Evolutionary conservation across 257 asterid genomes (phyloP), one percentile per base, ranked within the genome.

Genomic region (Lavandula angustifolia): DNA sequence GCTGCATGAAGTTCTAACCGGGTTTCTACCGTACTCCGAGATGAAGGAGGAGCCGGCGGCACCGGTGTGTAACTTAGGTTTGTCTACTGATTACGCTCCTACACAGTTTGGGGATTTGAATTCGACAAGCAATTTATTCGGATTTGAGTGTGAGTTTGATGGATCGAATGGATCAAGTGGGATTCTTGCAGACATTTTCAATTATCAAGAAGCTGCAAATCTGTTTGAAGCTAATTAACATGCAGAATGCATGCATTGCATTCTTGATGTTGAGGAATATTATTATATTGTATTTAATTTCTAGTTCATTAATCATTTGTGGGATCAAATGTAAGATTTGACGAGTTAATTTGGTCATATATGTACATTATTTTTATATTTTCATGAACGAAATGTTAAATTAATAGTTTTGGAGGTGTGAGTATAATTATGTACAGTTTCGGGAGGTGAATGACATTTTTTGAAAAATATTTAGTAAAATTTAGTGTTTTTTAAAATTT

Each of bases 1-100:
- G 34, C 64, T 80, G 29, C 85, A 80, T 29, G 85, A 80, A 38
- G 64, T 80, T 6, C 9, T 80, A 0, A 60, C 43, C 38, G 85
- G 82, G 3, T 76, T 76, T 50, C 75, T 80, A 13, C 82, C 85
- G 0, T 71, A 34, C 7, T 40, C 74, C 13, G 56, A 38, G n/a
- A 35, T 43, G n/a, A 10, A 54, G 44, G 40, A 33, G 38, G 33
- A 55, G 12, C 3, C 49, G 53, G 32, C 5, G 46, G 7, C 48
- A 9, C 31, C 27, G 27, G 27, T 0, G 2, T 22, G 27, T 22
- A 22, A 40, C 1, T n/a, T 67, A 46, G 72, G 72, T 7, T 58
- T 58, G 27, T 37, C 54, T 6, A 16, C 47, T 12, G 37, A 60
- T 29, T 71, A 53, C 43, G 57, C 3, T 40, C 14, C 16, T 53